Evolutionary conservation across 768 basidiomycete species (phyloP).

Genomic region (Leucocoprinus leucothites): DNA sequence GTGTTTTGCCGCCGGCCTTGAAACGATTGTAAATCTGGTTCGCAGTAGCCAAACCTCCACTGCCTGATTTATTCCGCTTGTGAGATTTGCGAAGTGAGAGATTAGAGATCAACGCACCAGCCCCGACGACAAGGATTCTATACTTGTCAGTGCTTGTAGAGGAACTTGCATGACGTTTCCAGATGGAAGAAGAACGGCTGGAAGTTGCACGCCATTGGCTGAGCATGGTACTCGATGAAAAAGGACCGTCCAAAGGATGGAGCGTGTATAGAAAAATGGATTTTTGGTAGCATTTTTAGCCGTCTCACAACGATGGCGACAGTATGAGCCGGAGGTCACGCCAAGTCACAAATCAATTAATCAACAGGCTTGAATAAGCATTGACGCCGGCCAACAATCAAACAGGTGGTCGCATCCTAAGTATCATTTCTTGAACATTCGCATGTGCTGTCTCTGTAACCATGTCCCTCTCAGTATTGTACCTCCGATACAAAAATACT

Average conservation of each 20-base stretch:
- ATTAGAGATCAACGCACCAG: conserved; percentile 46
- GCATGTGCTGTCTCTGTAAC: neutral
- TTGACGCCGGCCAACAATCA: neutral
- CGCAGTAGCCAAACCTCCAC: conserved; percentile 78
- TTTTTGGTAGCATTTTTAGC: neutral
- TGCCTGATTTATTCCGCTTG: conserved; percentile 44
- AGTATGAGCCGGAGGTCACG: conserved; percentile 8
- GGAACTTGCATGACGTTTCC: conserved; percentile 33
- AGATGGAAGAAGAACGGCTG: conserved; percentile 1
- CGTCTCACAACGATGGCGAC: conserved; percentile 5
- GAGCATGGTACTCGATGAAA: neutral
- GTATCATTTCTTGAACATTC: neutral
- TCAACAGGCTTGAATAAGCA: too few species aligned
- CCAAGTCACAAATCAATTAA: neutral
- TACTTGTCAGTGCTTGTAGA: conserved; percentile 49
- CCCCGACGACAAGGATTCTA: conserved; percentile 86
- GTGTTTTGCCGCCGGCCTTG: conserved; percentile 58
- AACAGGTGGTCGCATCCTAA: neutral
- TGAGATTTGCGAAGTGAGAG: conserved; percentile 4
- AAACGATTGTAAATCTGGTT: conserved; percentile 87
- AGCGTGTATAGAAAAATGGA: neutral
- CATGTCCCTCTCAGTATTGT: neutral
- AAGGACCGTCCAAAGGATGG: neutral
- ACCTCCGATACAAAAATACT: neutral
- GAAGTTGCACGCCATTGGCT: neutral